A percentile compares a stretch with the other conserved stretches of the same genome.
Conservation (phyloP, 805 yeast species). For the Pichia thaimueangensis region DNA sequence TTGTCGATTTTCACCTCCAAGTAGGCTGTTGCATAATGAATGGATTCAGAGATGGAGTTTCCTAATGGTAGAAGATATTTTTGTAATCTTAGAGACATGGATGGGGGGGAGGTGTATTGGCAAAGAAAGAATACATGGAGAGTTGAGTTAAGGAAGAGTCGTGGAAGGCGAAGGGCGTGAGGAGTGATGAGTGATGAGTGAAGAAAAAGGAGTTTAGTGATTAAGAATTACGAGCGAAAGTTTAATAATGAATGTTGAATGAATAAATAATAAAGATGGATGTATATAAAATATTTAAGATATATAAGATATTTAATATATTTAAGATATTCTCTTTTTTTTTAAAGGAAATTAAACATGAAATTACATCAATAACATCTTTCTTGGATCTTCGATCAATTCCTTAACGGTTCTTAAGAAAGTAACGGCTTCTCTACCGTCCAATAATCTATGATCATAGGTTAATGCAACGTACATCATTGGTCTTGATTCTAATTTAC, state of each 20-base stretch:
- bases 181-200: no score
- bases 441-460: conserved; percentile 95
- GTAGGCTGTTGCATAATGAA: conserved; percentile 2
- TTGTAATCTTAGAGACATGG: background rate
- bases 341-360: background rate
- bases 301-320: no score
- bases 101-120: no score
- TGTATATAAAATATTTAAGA: no score
- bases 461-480: conserved; percentile 99
- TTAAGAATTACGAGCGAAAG: no score
- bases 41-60: background rate
- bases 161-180: no score
- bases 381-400: conserved; percentile 97
- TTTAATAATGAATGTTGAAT: no score
- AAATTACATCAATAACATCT: conserved; percentile 64
- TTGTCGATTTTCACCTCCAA: background rate
- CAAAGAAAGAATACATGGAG: no score
- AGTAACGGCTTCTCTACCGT: conserved; percentile 98
- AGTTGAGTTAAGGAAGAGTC: no score
- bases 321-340: no score
- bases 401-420: conserved; percentile 94
- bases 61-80: conserved; percentile 4
- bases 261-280: no score
- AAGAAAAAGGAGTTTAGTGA: background rate
- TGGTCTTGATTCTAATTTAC: conserved; percentile 94